Base-by-base conservation (phyloP, 352 stramenopile species). In the Globisporangium sylvaticum region DNA sequence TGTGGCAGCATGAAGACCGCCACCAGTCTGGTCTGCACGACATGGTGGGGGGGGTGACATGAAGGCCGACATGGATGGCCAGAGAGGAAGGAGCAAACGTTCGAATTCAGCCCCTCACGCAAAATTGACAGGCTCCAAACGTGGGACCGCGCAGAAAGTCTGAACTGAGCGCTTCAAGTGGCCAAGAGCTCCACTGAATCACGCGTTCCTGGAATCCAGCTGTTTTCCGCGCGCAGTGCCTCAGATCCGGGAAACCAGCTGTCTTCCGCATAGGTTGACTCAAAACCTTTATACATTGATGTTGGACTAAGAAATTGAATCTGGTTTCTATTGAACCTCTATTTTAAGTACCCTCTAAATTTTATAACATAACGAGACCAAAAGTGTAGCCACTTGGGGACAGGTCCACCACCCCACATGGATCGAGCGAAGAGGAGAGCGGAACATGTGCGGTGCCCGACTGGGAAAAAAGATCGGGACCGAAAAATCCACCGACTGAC, bases 161-260 rank as follows among this genome's bases (percentile, higher is more conserved):
- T 29, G 53, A 10, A 5, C 52, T 15, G 18, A 56, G 53, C 14
- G 14, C 18, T 25, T 39, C 27, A 42, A 15, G 12, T 4, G 22
- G 6, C 48, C n/a, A 58, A 4, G 18, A 42, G 53, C 27, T 60
- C 20, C 29, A 46, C n/a, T 54, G 12, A 14, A 42, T 4, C 9
- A 14, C 14, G 20, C 73, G 83, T 37, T 84, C 71, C 31, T 82
- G 72, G 14, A 71, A 59, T 57, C 76, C 69, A 39, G 77, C 80
- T 55, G 58, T 1, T 39, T 64, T 55, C 42, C 25, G 10, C 5
- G 15, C 42, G 34, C 22, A 20, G 57, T 34, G 42, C 34, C 12
- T 29, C 37, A 64, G 58, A 64, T 64, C 42, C 4, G 9, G 1
- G 25, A 64, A 56, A 24, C 14, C 25, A 42, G 62, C 34, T 56